A percentile compares a stretch with the other conserved stretches of the same genome.
Evolutionary conservation across 805 yeast genomes (phyloP).

Genomic region (Allodekkera sacchari): DNA sequence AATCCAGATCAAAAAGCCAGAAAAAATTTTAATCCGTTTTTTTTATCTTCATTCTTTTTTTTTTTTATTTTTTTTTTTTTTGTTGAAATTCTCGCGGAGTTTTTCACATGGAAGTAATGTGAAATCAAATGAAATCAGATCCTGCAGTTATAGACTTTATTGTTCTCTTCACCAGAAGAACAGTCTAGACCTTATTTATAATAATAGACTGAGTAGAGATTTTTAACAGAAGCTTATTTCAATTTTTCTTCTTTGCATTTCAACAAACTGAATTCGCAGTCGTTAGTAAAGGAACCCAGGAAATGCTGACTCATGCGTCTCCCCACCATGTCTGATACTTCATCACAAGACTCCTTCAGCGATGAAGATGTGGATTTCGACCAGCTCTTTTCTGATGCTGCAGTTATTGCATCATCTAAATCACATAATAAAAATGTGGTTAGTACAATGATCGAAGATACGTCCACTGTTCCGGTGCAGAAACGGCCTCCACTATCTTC

Average conservation of each 20-base stretch:
- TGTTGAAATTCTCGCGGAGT: no score
- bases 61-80: no score
- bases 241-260: no score
- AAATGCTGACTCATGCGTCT: no score
- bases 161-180: background rate
- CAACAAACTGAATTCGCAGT: no score
- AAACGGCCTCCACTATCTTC: background rate
- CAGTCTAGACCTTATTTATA: background rate
- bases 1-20: background rate
- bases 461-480: background rate
- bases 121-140: no score
- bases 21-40: background rate
- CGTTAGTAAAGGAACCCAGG: no score
- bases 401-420: background rate
- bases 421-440: background rate
- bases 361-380: slow-evolving; percentile 25
- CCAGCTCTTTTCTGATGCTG: slow-evolving; percentile 9
- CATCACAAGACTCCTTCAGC: slow-evolving; percentile 23
- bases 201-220: no score
- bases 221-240: no score
- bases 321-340: no score
- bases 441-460: background rate
- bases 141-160: background rate
- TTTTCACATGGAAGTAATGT: no score
- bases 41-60: background rate